Conservation (phyloP, 345 rosid genomes). For the Syzygium grande region DNA sequence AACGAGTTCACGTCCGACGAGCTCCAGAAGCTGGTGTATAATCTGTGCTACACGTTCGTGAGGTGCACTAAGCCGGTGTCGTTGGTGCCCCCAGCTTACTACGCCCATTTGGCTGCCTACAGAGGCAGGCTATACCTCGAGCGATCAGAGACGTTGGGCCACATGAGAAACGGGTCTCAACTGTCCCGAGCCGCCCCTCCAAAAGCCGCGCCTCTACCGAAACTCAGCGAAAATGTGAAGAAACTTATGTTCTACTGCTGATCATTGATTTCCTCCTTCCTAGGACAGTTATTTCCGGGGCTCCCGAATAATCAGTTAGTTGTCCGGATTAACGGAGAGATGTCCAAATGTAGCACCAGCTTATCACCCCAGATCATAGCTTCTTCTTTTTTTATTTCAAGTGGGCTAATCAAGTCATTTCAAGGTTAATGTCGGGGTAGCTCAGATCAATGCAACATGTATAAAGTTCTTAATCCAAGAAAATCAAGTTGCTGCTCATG, state of each 20-base stretch:
- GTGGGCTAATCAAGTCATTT: neutral
- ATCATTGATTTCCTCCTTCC: neutral
- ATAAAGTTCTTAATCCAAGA: neutral
- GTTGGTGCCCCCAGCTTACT: constrained; percentile 87
- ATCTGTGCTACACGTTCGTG: constrained; percentile 79
- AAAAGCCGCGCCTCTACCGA: constrained; percentile 68
- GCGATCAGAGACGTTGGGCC: constrained; percentile 34
- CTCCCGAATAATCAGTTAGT: neutral
- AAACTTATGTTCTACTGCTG: constrained; percentile 95
- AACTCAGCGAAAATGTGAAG: constrained; percentile 74
- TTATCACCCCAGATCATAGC: neutral
- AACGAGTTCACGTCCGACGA: constrained; percentile 89
- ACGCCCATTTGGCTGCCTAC: constrained; percentile 93
- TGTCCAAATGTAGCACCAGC: neutral
- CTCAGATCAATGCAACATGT: neutral
- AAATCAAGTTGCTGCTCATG: neutral
- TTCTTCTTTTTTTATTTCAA: neutral
- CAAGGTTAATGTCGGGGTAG: neutral
- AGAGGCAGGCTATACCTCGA: constrained; percentile 91
- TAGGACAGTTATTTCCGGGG: neutral
- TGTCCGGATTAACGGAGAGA: neutral
- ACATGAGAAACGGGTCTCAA: constrained; percentile 24
- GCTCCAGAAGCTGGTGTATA: constrained; percentile 76
- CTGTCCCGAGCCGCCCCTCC: constrained; percentile 70
- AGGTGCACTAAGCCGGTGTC: constrained; percentile 96